phyloP scores from a whole-genome alignment of 1,284 basidiomycete species.

The Naganishia liquefaciens region DNA sequence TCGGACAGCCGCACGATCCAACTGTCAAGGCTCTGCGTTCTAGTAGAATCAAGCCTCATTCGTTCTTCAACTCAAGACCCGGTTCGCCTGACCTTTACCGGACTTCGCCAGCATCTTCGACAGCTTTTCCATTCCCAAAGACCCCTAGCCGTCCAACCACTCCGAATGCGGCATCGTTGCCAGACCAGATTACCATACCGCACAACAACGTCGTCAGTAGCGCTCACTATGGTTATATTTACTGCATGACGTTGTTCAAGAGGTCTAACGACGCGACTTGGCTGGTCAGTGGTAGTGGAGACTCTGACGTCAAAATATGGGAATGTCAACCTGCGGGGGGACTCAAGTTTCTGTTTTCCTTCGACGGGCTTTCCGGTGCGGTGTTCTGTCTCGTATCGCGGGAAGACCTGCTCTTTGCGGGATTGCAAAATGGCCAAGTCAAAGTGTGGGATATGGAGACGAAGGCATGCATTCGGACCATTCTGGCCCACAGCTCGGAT shows the following conservation, averaged over 20 bases:
- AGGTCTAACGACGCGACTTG: conserved; percentile 56
- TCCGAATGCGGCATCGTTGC: conserved; percentile 6
- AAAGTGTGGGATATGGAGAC: conserved; percentile 91
- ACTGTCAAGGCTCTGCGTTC: conserved; percentile 41
- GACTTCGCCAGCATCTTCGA: conserved; percentile 8
- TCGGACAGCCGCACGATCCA: not conserved
- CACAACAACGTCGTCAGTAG: conserved; percentile 72
- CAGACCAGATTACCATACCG: conserved; percentile 59
- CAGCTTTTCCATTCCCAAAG: conserved; percentile 13
- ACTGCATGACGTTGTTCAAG: conserved; percentile 69
- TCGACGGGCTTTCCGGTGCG: conserved; percentile 54
- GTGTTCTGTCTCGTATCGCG: conserved; percentile 76
- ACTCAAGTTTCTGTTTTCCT: conserved; percentile 27
- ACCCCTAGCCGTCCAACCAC: conserved; percentile 8
- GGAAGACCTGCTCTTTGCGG: conserved; percentile 82
- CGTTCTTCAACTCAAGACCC: conserved; percentile 44
- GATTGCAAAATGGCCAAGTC: conserved; percentile 89
- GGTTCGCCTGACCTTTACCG: conserved; percentile 22
- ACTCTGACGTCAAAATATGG: conserved; percentile 77
- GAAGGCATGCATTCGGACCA: conserved; percentile 76
- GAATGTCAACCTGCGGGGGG: conserved; percentile 29
- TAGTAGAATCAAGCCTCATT: conserved; percentile 49
- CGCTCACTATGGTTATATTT: conserved; percentile 92
- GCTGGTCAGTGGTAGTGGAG: conserved; percentile 81
- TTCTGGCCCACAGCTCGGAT: conserved; percentile 83